A percentile compares a stretch with the other conserved stretches of the same genome.
phyloP scores from a whole-genome alignment of 805 yeast genomes.

The Candida gorgasii region DNA sequence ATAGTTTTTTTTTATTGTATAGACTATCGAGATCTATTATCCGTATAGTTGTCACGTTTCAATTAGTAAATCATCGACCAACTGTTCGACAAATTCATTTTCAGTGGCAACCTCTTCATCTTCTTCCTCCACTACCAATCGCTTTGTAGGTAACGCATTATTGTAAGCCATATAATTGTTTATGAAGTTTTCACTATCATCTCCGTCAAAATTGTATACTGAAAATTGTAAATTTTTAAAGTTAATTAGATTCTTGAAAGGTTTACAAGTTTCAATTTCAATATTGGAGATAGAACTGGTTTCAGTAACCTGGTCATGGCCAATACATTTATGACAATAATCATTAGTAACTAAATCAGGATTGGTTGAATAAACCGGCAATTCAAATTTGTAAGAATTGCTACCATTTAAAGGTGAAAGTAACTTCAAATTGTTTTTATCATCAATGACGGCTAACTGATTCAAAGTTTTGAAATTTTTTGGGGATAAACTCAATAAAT shows the following conservation, averaged over 20 bases:
- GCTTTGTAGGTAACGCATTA: constrained; percentile 20
- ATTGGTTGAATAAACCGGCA: constrained; percentile 29
- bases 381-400: constrained; percentile 38
- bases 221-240: constrained; percentile 32
- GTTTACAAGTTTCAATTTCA: constrained; percentile 57
- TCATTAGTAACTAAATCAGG: constrained; percentile 16
- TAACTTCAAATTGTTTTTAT: constrained; percentile 29
- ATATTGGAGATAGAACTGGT: constrained; percentile 40
- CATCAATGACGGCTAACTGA: constrained; percentile 37
- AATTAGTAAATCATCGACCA: constrained; percentile 9
- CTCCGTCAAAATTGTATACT: constrained; percentile 23
- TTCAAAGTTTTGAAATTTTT: constrained; percentile 13
- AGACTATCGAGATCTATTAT: too few relatives aligned
- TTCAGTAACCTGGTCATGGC: background rate
- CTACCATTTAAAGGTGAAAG: constrained; percentile 40
- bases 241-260: constrained; percentile 33
- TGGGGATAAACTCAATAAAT: constrained; percentile 22
- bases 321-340: constrained; percentile 6
- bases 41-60: too few relatives aligned
- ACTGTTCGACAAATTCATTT: constrained; percentile 10
- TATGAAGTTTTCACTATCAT: constrained; percentile 20
- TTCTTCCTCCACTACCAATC: constrained; percentile 13
- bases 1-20: too few relatives aligned
- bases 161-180: constrained; percentile 22
- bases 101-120: background rate